Conservation (phyloP, 345 rosid species). For the Lepidium sativum region DNA sequence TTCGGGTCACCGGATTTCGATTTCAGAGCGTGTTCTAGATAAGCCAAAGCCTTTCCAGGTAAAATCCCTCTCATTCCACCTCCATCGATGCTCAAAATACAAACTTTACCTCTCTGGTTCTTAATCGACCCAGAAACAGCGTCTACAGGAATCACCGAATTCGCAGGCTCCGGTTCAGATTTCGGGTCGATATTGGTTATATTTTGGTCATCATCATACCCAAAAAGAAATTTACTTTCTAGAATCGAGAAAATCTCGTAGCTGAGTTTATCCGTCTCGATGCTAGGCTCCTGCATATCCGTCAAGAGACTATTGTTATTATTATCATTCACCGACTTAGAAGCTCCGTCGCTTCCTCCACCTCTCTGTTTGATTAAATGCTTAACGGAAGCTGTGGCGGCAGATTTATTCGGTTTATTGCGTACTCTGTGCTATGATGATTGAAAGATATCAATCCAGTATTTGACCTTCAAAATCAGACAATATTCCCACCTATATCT, state of each 20-base stretch:
- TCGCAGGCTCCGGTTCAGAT: constrained; percentile 37
- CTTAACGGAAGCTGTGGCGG: background rate
- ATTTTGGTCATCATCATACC: constrained; percentile 49
- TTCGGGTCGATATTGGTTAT: constrained; percentile 34
- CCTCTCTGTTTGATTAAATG: constrained; percentile 14
- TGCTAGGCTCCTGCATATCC: constrained; percentile 88
- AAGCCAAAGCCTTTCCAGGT: constrained; percentile 80
- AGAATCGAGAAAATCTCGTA: constrained; percentile 94
- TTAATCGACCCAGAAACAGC: constrained; percentile 36
- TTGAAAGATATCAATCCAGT: constrained; percentile 3
- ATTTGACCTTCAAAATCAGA: background rate
- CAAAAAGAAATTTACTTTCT: constrained; percentile 85
- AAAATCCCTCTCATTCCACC: constrained; percentile 91
- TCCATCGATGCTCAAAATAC: constrained; percentile 80
- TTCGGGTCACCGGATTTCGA: constrained; percentile 78
- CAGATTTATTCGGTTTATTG: constrained; percentile 12
- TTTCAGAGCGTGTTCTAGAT: constrained; percentile 71
- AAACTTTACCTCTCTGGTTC: constrained; percentile 92
- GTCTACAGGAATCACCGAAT: background rate
- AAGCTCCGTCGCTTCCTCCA: constrained; percentile 9
- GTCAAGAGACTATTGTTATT: constrained; percentile 23
- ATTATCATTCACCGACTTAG: constrained; percentile 27
- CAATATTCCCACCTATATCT: background rate
- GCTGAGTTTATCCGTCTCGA: constrained; percentile 92
- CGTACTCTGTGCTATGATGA: constrained; percentile 28